Conservation (phyloP, 2,329 filamentous ascomycete species). For the Phialemoniopsis sp. region DNA sequence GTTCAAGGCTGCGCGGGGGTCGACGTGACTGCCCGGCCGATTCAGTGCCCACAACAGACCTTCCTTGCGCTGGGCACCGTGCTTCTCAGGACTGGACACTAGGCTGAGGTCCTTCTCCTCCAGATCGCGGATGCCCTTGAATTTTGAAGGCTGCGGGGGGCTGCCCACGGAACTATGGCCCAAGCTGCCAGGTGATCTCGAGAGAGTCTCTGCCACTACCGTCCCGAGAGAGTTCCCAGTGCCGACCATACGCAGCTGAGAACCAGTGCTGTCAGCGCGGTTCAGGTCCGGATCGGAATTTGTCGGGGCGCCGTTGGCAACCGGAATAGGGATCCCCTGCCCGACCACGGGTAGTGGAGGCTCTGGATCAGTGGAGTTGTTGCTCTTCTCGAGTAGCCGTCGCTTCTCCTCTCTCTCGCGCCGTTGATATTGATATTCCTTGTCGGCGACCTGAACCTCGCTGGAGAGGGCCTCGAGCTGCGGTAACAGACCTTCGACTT, state of each 20-base stretch:
- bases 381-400: slow-evolving; percentile 83
- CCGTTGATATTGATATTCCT: slow-evolving; percentile 92
- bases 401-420: slow-evolving; percentile 96
- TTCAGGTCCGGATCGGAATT: slow-evolving; percentile 66
- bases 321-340: slow-evolving; percentile 22
- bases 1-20: slow-evolving; percentile 82
- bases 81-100: slow-evolving; percentile 47
- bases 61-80: slow-evolving; percentile 77
- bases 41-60: slow-evolving; percentile 93
- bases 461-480: slow-evolving; percentile 83
- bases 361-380: slow-evolving; percentile 70
- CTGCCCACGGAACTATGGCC: slow-evolving; percentile 39
- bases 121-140: slow-evolving; percentile 88
- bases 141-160: slow-evolving; percentile 55
- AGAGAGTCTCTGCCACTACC: slow-evolving; percentile 35
- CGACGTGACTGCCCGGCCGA: slow-evolving; percentile 87
- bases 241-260: slow-evolving; percentile 53
- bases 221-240: slow-evolving; percentile 36
- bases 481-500: slow-evolving; percentile 80
- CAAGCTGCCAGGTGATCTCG: slow-evolving; percentile 54
- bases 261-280: slow-evolving; percentile 70
- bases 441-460: slow-evolving; percentile 91
- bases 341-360: slow-evolving; percentile 51
- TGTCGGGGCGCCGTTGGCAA: slow-evolving; percentile 39
- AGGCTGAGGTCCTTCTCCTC: slow-evolving; percentile 73